phyloP scores from a whole-genome alignment of 2,329 filamentous ascomycete genomes.

The Aschersonia sp. region DNA sequence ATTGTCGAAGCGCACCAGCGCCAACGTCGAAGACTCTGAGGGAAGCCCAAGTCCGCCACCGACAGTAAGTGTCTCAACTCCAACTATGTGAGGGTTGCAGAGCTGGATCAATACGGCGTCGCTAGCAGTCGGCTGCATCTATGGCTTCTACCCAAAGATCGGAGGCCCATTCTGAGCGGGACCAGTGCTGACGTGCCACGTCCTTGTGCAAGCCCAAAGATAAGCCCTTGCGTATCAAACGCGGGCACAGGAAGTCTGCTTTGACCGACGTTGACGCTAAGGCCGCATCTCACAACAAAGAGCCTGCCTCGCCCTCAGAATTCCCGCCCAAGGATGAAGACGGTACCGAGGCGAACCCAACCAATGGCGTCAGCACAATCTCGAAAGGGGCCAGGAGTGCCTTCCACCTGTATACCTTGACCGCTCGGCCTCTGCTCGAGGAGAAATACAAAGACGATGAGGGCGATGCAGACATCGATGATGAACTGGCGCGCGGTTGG shows the following conservation, averaged over 20 bases:
- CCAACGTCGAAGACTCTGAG: constrained; percentile 64
- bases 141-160: neutral
- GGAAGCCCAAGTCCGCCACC: constrained; percentile 68
- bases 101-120: too few relatives aligned
- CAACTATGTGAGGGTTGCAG: neutral
- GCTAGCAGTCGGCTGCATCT: too few relatives aligned
- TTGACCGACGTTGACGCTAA: constrained; percentile 28
- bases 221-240: constrained; percentile 62
- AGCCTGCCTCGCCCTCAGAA: constrained; percentile 29
- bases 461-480: constrained; percentile 27
- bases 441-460: constrained; percentile 26
- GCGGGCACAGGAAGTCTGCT: constrained; percentile 51
- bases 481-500: constrained; percentile 40
- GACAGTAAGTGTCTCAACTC: constrained; percentile 37
- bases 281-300: constrained; percentile 23
- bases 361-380: constrained; percentile 26
- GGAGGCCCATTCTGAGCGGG: neutral
- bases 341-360: constrained; percentile 6
- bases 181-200: constrained; percentile 15
- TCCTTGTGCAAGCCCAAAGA: constrained; percentile 50
- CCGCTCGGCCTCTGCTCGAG: constrained; percentile 28
- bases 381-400: constrained; percentile 30
- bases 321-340: constrained; percentile 14
- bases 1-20: constrained; percentile 57
- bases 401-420: constrained; percentile 40